A percentile compares a stretch with the other conserved stretches of the same genome.
These are phyloP conservation scores for Urtica urens DNA, from an alignment of 306 rosid genomes.

Conservation along the genomic window DNA sequence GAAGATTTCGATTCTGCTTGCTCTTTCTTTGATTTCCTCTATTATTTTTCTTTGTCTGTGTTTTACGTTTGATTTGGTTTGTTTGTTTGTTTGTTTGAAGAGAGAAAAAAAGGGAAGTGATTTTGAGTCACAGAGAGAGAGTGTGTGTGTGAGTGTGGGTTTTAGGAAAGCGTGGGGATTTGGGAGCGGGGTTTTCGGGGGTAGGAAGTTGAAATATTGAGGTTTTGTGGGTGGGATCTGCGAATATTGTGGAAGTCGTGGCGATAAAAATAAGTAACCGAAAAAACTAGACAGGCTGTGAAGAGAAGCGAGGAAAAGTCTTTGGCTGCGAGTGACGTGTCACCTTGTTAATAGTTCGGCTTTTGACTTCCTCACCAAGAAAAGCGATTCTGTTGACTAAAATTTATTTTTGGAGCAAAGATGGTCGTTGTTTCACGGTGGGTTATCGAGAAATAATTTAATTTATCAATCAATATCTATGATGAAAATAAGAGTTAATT, in stretches of 20 bases:
- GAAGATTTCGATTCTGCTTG: background rate
- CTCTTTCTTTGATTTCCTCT: background rate
- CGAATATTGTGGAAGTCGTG: background rate
- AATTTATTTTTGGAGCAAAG: no score
- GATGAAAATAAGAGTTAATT: no score
- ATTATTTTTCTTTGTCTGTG: background rate
- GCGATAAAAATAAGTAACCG: background rate
- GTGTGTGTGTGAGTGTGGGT: background rate
- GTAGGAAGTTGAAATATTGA: background rate
- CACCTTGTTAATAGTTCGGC: no score
- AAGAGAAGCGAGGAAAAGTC: no score
- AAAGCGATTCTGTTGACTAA: no score
- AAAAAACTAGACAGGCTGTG: no score
- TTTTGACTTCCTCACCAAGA: no score
- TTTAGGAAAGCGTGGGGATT: background rate
- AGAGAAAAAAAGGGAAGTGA: background rate
- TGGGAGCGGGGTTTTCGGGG: slow-evolving; percentile 12
- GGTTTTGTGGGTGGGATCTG: background rate
- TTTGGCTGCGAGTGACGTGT: no score
- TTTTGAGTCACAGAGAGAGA: background rate
- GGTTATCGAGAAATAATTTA: no score
- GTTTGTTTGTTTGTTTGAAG: background rate
- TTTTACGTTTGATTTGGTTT: background rate
- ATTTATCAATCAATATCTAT: no score
- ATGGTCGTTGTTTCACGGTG: no score